phyloP scores from a whole-genome alignment of 805 yeast genomes.

The Candida wancherniae region DNA sequence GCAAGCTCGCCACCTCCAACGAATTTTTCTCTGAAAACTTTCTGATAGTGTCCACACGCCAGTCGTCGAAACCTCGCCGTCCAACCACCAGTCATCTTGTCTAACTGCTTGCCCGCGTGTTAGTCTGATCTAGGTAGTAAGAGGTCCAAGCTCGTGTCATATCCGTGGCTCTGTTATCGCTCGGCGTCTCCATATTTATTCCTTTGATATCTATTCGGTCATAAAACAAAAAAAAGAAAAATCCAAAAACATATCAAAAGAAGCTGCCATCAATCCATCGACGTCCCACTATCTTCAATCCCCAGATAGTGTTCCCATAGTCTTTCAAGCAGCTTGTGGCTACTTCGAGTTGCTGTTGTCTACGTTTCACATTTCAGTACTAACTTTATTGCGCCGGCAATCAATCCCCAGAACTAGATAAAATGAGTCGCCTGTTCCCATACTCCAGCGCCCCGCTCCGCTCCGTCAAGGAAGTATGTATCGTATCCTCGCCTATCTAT shows the following conservation, averaged over 20 bases:
- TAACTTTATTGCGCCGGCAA: background rate
- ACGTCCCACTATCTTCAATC: too few relatives aligned
- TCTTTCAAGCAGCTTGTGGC: too few relatives aligned
- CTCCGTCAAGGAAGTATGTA: slow-evolving; percentile 86
- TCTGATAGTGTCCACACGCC: slow-evolving; percentile 3
- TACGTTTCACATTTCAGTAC: background rate
- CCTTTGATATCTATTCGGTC: too few relatives aligned
- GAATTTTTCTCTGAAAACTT: slow-evolving; percentile 11
- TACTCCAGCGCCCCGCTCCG: slow-evolving; percentile 98
- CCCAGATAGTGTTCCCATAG: too few relatives aligned
- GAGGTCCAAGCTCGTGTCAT: slow-evolving; percentile 15
- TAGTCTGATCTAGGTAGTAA: slow-evolving; percentile 7
- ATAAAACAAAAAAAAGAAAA: too few relatives aligned
- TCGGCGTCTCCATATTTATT: too few relatives aligned
- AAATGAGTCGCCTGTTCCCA: slow-evolving; percentile 58
- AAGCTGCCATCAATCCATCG: too few relatives aligned
- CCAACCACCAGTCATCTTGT: slow-evolving; percentile 6
- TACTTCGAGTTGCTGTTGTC: too few relatives aligned
- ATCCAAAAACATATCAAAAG: too few relatives aligned
- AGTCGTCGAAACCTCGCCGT: slow-evolving; percentile 13
- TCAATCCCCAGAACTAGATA: too few relatives aligned
- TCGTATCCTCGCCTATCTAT: slow-evolving; percentile 1
- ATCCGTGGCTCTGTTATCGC: too few relatives aligned
- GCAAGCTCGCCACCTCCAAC: slow-evolving; percentile 18
- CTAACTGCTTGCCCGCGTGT: slow-evolving; percentile 6